Evolutionary conservation across 2,329 filamentous ascomycete species (phyloP), one percentile per base, ranked within the genome.

Genomic region (Aureobasidium musti): DNA sequence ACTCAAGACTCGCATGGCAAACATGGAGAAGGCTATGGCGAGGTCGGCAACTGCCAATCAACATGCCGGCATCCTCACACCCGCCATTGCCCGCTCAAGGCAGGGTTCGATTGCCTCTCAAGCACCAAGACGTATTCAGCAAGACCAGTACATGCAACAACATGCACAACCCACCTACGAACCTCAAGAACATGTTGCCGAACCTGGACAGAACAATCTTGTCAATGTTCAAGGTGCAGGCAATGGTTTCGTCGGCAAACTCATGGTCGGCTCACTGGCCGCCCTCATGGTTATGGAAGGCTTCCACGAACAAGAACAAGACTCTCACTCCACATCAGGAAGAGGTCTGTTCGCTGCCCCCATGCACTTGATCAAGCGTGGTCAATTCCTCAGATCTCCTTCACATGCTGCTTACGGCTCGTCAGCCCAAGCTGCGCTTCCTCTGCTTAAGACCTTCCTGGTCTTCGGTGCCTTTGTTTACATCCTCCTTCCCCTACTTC

Each of bases 261-360:
- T 97, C 70, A 95, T 97, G 91, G 88, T 97, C 5, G 94, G 94
- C 49, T 94, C 93, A 21, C 84, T 98, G 67, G 94, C 93, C 28
- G 92, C 92, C 17, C 82, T 98, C 21, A 97, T 98, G 93, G 84
- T 97, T 39, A 80, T 97, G 71, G 92, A 97, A 78, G 92, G 91
- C 1, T 82, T 93, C 65, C 85, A 90, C 74, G 80, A 88, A 71
- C 75, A 78, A 43, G 86, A 92, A 77, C 78, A 86, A 75, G 85
- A 86, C 54, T 87, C 74, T 65, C 74, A 78, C 56, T 75, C 77
- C 45, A 72, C 79, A 17, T 75, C 74, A 35, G 77, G 74, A 39
- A 75, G 76, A 45, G 79, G 79, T 21, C 73, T 83, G 6, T 79
- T 79, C 65, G 78, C 80, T 30, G 68, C 80, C 3, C 81, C 81